Percentiles rank a stretch among this genome's conserved stretches.
These are phyloP conservation scores for Neltuma alba DNA, from an alignment of 306 rosid species.

Conservation along the genomic window DNA sequence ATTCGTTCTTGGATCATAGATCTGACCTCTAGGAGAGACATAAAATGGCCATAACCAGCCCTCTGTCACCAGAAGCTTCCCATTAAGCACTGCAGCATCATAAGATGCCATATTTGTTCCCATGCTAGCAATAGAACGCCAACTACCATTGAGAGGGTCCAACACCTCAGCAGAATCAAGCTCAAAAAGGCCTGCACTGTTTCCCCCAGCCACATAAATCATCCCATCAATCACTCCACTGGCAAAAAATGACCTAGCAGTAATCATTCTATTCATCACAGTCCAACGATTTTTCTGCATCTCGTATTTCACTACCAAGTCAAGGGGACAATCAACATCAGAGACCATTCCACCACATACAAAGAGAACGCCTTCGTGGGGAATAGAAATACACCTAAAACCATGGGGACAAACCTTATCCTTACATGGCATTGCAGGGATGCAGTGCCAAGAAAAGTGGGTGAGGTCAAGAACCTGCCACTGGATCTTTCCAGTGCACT, in stretches of 20 bases:
- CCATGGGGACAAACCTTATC: slow-evolving; percentile 97
- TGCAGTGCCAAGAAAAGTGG: slow-evolving; percentile 85
- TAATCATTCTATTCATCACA: slow-evolving; percentile 80
- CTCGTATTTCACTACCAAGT: slow-evolving; percentile 90
- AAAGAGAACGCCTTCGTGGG: slow-evolving; percentile 66
- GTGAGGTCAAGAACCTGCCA: slow-evolving; percentile 97
- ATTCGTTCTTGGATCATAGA: slow-evolving; percentile 81
- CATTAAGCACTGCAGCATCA: slow-evolving; percentile 88
- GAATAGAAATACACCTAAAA: slow-evolving; percentile 79
- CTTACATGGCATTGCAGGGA: slow-evolving; percentile 89
- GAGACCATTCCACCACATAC: slow-evolving; percentile 97
- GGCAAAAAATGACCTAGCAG: slow-evolving; percentile 88
- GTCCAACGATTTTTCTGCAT: slow-evolving; percentile 93
- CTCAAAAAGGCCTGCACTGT: slow-evolving; percentile 73
- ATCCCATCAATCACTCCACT: slow-evolving; percentile 84
- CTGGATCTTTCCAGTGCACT: slow-evolving; percentile 88
- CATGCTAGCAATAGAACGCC: slow-evolving; percentile 82
- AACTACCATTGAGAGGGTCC: slow-evolving; percentile 69
- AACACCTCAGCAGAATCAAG: slow-evolving; percentile 87
- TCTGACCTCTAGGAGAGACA: slow-evolving; percentile 94
- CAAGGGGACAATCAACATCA: slow-evolving; percentile 95
- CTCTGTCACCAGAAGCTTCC: slow-evolving; percentile 92
- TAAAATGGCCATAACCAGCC: slow-evolving; percentile 99
- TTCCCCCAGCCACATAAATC: slow-evolving; percentile 94
- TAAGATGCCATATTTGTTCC: slow-evolving; percentile 94